Conservation (phyloP, 495 filamentous ascomycete genomes). For the Patellaria atrata region DNA sequence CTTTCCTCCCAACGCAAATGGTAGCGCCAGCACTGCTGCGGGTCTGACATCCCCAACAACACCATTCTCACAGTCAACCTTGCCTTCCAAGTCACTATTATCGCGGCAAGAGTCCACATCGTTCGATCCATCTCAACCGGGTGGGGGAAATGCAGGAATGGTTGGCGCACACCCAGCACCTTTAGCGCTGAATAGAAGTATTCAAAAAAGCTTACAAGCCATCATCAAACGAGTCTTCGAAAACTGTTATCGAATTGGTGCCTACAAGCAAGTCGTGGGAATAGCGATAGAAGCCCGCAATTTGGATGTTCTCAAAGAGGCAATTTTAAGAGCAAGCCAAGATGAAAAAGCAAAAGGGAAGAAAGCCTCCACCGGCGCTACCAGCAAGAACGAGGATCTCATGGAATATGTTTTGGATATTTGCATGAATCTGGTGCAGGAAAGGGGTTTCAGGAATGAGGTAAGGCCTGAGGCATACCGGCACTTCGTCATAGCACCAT, state of each 20-base stretch:
- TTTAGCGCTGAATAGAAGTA: conserved; percentile 38
- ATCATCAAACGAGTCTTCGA: conserved; percentile 86
- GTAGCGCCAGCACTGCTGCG: conserved; percentile 49
- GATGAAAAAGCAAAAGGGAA: conserved; percentile 60
- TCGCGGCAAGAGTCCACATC: conserved; percentile 57
- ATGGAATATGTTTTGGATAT: conserved; percentile 95
- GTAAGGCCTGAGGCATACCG: conserved; percentile 36
- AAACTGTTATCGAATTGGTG: conserved; percentile 69
- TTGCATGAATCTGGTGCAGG: conserved; percentile 95
- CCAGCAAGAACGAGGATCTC: conserved; percentile 58
- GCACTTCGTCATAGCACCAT: no score
- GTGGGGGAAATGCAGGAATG: conserved; percentile 37
- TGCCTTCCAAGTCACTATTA: conserved; percentile 86
- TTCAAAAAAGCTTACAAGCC: conserved; percentile 58
- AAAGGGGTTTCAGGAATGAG: conserved; percentile 70
- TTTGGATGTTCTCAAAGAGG: conserved; percentile 71
- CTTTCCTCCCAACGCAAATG: conserved; percentile 47
- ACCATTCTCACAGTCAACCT: conserved; percentile 79
- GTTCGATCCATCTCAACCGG: conserved; percentile 39
- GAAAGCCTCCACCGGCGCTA: conserved; percentile 14
- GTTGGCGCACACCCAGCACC: conserved; percentile 39
- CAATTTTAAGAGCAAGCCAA: conserved; percentile 68
- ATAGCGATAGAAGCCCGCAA: conserved; percentile 95
- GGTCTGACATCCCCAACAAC: conserved; percentile 74
- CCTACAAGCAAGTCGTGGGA: conserved; percentile 95